These are phyloP conservation scores for Penicillium angulare DNA, from an alignment of 495 filamentous ascomycete genomes.

Conservation along the genomic window DNA sequence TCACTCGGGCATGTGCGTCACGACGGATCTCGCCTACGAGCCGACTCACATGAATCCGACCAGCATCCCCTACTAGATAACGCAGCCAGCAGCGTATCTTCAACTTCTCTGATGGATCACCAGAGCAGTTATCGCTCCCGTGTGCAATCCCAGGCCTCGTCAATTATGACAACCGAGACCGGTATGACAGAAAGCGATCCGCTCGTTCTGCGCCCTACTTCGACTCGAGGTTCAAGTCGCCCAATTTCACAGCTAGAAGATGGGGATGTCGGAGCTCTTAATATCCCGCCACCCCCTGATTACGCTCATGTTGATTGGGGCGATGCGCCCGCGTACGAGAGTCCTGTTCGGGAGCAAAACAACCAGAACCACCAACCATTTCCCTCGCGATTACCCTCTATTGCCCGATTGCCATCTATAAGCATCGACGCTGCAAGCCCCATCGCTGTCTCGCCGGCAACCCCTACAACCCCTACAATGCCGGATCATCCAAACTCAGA, in stretches of 20 bases:
- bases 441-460: constrained; percentile 27
- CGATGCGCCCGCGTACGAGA: constrained; percentile 46
- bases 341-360: constrained; percentile 11
- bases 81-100: constrained; percentile 48
- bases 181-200: constrained; percentile 30
- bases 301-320: constrained; percentile 51
- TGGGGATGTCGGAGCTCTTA: constrained; percentile 32
- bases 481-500: constrained; percentile 6
- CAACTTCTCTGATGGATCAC: constrained; percentile 22
- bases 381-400: background rate
- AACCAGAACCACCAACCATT: constrained; percentile 14
- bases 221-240: constrained; percentile 23
- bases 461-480: constrained; percentile 23
- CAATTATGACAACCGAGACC: constrained; percentile 27
- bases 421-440: constrained; percentile 41
- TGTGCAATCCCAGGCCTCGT: constrained; percentile 35
- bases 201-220: constrained; percentile 20
- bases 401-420: constrained; percentile 38
- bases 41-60: constrained; percentile 77
- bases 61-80: constrained; percentile 69
- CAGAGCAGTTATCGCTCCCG: constrained; percentile 28
- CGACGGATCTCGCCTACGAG: constrained; percentile 83
- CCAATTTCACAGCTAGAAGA: constrained; percentile 28
- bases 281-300: constrained; percentile 41
- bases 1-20: constrained; percentile 82